Percentiles rank a stretch among this genome's conserved stretches.
Evolutionary conservation across 2,329 filamentous ascomycete genomes (phyloP).

Genomic region (Juglanconis oblonga): DNA sequence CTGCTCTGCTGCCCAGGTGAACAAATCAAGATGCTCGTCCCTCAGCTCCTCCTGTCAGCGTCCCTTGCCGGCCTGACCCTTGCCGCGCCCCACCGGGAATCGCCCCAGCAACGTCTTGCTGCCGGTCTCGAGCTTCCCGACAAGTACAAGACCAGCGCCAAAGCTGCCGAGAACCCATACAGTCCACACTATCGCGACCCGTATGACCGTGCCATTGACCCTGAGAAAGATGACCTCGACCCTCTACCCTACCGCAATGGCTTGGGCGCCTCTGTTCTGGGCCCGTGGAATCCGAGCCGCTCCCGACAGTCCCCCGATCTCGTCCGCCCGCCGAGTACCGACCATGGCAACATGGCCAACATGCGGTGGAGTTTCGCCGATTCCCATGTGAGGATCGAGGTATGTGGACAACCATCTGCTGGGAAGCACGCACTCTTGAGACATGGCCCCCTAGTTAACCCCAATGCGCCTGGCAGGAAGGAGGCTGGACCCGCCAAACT

Average conservation of each 20-base stretch:
- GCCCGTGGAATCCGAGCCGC: slow-evolving; percentile 66
- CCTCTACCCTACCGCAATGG: slow-evolving; percentile 65
- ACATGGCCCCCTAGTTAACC: neutral
- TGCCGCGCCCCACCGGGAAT: slow-evolving; percentile 40
- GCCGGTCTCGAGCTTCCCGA: slow-evolving; percentile 45
- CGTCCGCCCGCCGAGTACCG: slow-evolving; percentile 69
- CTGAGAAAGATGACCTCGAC: slow-evolving; percentile 57
- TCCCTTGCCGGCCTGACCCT: slow-evolving; percentile 21
- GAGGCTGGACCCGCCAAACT: slow-evolving; percentile 74
- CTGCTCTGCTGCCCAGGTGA: no score
- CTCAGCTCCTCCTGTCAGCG: slow-evolving; percentile 20
- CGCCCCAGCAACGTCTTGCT: slow-evolving; percentile 52
- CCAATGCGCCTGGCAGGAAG: slow-evolving; percentile 47
- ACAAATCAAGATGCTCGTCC: slow-evolving; percentile 8
- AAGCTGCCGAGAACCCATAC: slow-evolving; percentile 46
- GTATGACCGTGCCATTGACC: slow-evolving; percentile 60
- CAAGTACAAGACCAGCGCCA: slow-evolving; percentile 35
- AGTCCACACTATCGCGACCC: slow-evolving; percentile 58
- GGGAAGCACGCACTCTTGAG: neutral
- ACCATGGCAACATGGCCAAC: slow-evolving; percentile 67
- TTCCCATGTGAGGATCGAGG: slow-evolving; percentile 62
- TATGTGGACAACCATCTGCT: slow-evolving; percentile 26
- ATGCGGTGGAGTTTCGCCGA: slow-evolving; percentile 71
- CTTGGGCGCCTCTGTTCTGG: slow-evolving; percentile 62
- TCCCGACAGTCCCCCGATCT: slow-evolving; percentile 70